phyloP scores from a whole-genome alignment of 2,329 filamentous ascomycete species.

The Botrytis aclada region DNA sequence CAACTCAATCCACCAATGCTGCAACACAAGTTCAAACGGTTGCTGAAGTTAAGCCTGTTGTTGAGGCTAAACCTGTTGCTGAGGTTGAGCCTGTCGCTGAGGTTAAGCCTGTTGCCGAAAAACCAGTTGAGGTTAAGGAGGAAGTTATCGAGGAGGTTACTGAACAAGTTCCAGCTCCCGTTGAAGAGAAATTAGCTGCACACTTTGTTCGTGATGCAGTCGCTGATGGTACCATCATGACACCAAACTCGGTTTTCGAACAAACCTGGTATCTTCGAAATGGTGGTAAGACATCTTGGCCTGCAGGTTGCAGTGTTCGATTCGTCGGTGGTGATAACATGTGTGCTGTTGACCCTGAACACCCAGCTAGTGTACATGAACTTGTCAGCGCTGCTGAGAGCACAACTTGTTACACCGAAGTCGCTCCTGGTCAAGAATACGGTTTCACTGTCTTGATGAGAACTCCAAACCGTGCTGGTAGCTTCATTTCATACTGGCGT shows the following conservation, averaged over 20 bases:
- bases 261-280: slow-evolving; percentile 94
- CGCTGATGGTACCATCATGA: slow-evolving; percentile 70
- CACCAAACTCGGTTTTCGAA: slow-evolving; percentile 71
- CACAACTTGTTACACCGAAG: slow-evolving; percentile 65
- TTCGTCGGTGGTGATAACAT: slow-evolving; percentile 95
- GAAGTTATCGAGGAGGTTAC: slow-evolving; percentile 30
- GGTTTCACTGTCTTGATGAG: slow-evolving; percentile 83
- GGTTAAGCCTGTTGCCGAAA: slow-evolving; percentile 39
- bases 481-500: slow-evolving; percentile 94
- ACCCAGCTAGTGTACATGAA: slow-evolving; percentile 73
- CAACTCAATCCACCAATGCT: slow-evolving; percentile 48
- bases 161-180: slow-evolving; percentile 36
- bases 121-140: background rate
- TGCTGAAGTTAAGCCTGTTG: slow-evolving; percentile 65
- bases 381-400: slow-evolving; percentile 79
- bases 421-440: slow-evolving; percentile 71
- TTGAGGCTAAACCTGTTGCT: slow-evolving; percentile 44
- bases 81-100: slow-evolving; percentile 41
- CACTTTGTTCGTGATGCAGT: slow-evolving; percentile 77
- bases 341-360: slow-evolving; percentile 80
- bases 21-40: slow-evolving; percentile 68
- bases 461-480: slow-evolving; percentile 72
- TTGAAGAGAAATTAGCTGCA: slow-evolving; percentile 51
- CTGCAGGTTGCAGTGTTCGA: slow-evolving; percentile 82
- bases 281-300: slow-evolving; percentile 75